These are phyloP conservation scores for Novymonas esmeraldas DNA, from an alignment of 208 protist genomes.

Conservation along the genomic window DNA sequence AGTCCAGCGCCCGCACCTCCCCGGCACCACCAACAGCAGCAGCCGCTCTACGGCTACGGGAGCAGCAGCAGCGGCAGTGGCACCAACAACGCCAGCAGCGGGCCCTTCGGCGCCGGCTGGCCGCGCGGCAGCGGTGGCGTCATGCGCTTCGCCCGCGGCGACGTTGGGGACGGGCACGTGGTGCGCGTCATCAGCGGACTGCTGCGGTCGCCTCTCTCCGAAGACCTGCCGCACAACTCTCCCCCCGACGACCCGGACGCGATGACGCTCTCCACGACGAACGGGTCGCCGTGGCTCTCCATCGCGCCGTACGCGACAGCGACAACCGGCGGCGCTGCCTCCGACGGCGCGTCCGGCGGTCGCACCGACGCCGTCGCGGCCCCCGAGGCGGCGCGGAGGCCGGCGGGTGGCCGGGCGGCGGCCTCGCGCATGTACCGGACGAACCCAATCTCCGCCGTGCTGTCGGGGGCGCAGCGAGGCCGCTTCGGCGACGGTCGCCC, in stretches of 20 bases:
- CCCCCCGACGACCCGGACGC: background rate
- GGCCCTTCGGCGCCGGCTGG: background rate
- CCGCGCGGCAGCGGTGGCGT: background rate
- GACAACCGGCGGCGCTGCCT: background rate
- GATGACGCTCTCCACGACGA: background rate
- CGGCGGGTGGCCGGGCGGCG: background rate
- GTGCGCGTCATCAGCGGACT: constrained; percentile 9
- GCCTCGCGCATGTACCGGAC: background rate
- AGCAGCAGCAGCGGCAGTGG: background rate
- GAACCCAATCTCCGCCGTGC: constrained; percentile 16
- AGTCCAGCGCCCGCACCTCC: background rate
- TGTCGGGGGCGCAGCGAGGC: constrained; percentile 1
- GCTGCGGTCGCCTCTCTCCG: constrained; percentile 5
- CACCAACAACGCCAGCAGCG: background rate
- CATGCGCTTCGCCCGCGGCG: background rate
- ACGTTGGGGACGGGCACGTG: background rate
- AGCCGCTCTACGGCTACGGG: background rate
- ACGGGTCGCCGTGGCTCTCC: background rate
- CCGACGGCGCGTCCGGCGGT: too few species aligned
- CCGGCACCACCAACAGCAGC: background rate
- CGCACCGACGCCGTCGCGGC: too few species aligned
- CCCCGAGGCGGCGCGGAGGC: background rate
- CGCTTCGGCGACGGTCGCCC: background rate
- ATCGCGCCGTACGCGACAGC: background rate
- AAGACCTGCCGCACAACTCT: background rate